Percentiles rank a stretch among this genome's conserved stretches.
These are phyloP conservation scores for Neurospora sp. DNA, from an alignment of 2,329 filamentous ascomycete species.

Conservation along the genomic window DNA sequence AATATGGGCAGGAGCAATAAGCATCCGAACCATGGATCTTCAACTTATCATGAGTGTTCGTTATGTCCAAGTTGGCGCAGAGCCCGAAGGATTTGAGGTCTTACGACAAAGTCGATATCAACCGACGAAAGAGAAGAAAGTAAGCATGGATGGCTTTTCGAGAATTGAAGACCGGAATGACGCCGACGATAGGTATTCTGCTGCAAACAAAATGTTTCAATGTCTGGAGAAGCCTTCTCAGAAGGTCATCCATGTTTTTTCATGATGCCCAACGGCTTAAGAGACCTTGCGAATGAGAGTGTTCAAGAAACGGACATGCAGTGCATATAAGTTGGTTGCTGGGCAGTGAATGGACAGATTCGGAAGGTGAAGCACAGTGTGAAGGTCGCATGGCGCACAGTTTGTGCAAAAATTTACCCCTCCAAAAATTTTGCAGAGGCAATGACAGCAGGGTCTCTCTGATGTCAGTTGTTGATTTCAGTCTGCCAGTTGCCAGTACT, in stretches of 20 bases:
- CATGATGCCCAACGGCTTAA: background rate
- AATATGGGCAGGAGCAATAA: background rate
- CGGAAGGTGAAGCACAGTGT: background rate
- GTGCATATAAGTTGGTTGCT: background rate
- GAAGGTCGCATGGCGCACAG: background rate
- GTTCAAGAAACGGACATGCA: background rate
- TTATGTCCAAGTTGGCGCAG: background rate
- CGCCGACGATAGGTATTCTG: background rate
- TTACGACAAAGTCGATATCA: background rate
- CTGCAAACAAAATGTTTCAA: background rate
- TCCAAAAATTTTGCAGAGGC: slow-evolving; percentile 5
- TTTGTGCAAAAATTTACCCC: slow-evolving; percentile 1
- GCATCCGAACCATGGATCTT: background rate
- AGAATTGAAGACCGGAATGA: background rate
- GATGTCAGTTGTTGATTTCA: slow-evolving; percentile 6
- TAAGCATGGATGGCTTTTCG: background rate
- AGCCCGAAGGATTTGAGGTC: background rate
- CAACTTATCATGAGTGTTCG: background rate
- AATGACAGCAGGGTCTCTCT: background rate
- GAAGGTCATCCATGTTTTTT: background rate
- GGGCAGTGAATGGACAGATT: background rate
- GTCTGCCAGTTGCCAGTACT: background rate
- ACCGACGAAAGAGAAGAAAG: background rate
- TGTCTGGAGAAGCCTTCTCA: background rate
- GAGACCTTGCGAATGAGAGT: background rate